A percentile compares a stretch with the other conserved stretches of the same genome.
Conservation (phyloP, 345 rosid species). For the Eucalyptus viminalis region DNA sequence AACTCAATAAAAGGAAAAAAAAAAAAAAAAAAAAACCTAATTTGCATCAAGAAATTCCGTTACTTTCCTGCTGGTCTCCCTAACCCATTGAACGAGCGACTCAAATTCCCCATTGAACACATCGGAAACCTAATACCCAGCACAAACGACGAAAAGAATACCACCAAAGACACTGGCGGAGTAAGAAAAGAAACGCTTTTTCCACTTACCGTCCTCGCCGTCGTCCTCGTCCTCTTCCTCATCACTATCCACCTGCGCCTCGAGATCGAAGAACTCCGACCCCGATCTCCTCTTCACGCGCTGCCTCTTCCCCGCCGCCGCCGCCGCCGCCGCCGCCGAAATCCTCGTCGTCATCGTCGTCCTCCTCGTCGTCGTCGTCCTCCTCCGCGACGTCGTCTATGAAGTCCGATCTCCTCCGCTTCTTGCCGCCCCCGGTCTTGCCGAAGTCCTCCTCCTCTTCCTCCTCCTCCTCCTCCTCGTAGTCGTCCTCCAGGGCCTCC, state of each 20-base stretch:
- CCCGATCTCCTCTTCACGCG: conserved; percentile 30
- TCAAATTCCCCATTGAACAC: neutral
- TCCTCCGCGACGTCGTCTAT: conserved; percentile 86
- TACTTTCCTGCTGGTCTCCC: neutral
- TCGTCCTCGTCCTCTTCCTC: conserved; percentile 91
- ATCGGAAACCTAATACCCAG: neutral
- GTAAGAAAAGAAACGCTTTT: neutral
- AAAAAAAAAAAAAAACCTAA: neutral
- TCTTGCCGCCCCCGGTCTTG: conserved; percentile 15
- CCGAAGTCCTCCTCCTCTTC: conserved; percentile 44
- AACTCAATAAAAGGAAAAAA: neutral
- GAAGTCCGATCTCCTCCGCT: conserved; percentile 71
- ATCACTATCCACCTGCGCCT: conserved; percentile 72
- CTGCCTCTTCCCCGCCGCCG: conserved; percentile 9
- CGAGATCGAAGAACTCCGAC: conserved; percentile 41
- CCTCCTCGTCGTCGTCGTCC: conserved; percentile 62
- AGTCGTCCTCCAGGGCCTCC: conserved; percentile 15
- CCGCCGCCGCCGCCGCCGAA: conserved; percentile 11
- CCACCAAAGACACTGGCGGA: neutral
- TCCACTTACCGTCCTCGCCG: conserved; percentile 59
- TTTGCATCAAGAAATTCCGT: neutral
- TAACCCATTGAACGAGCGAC: neutral
- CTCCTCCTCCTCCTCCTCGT: conserved; percentile 31
- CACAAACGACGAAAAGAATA: neutral
- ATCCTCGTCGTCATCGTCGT: conserved; percentile 54